These are phyloP conservation scores for Clonostachys solani DNA, from an alignment of 2,329 filamentous ascomycete genomes.

Conservation along the genomic window DNA sequence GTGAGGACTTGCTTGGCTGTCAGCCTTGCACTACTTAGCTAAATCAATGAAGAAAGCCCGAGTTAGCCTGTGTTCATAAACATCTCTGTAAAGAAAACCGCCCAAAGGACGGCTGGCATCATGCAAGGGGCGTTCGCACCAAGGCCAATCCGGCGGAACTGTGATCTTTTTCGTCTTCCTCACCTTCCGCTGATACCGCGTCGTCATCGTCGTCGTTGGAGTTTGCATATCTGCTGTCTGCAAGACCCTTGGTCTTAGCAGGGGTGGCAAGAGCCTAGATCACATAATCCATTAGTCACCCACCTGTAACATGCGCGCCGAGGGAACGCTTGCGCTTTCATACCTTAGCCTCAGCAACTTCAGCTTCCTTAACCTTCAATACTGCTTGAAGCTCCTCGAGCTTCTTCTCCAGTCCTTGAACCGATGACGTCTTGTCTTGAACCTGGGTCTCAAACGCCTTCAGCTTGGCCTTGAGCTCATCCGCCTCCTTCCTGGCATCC, in stretches of 20 bases:
- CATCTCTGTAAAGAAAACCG: conserved; percentile 3
- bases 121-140: conserved; percentile 55
- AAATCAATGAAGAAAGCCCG: neutral
- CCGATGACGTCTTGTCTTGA: neutral
- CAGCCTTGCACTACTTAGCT: conserved; percentile 40
- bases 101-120: conserved; percentile 15
- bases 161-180: conserved; percentile 52
- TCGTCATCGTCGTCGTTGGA: conserved; percentile 24
- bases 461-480: conserved; percentile 44
- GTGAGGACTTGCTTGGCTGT: conserved; percentile 45
- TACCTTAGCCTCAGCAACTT: conserved; percentile 59
- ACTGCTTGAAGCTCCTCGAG: conserved; percentile 47
- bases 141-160: conserved; percentile 63
- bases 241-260: conserved; percentile 43
- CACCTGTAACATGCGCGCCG: no score
- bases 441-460: conserved; percentile 23
- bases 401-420: conserved; percentile 38
- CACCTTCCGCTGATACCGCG: conserved; percentile 46
- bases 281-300: neutral
- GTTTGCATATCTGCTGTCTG: conserved; percentile 49
- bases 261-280: conserved; percentile 39
- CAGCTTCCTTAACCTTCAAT: conserved; percentile 59
- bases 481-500: conserved; percentile 50
- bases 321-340: conserved; percentile 3
- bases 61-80: conserved; percentile 1